Evolutionary conservation across 2,329 filamentous ascomycete species (phyloP), one percentile per base, ranked within the genome.

Genomic region (Hypoxylon rubiginosum): DNA sequence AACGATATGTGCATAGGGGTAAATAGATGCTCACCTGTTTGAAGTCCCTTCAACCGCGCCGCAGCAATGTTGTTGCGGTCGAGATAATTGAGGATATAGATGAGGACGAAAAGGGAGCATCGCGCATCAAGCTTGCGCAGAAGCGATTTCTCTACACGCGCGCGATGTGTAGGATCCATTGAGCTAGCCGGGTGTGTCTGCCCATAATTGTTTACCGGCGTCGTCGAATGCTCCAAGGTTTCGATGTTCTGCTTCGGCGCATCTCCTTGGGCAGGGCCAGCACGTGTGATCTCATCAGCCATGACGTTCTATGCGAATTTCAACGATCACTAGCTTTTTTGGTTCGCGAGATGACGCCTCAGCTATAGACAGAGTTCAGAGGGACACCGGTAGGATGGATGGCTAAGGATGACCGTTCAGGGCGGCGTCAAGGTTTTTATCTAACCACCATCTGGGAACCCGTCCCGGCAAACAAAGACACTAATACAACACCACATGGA

Each of bases 51-150:
- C 56, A 92, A 82, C 21, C 87, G 84, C 1, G 90, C 90, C 0
- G 89, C 85, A 1, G 89, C 89, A 67, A 92, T 91, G 76, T 91
- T 90, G 75, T 90, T 90, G 36, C 88, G 82, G 72, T 91, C 88
- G 30, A 89, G 82, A 77, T 92, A 93, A 79, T 93, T 93, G 78
- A 91, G 83, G 75, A 93, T 92, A 74, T 93, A 93, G 81, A 93
- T 91, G 69, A 93, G 76, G 51, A 93, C 87, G 62, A 93, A 86
- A 71, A 91, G 86, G 81, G 76, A 90, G 81, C 77, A 93, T 64
- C 91, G 85, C 19, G 84, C 72, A 74, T 94, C 92, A 58, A 94
- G 88, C 80, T 93, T 94, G 71, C 88, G 85, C 76, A 88, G 85
- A 72, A 94, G 79, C 36, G 82, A 84, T 76, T 85, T 87, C 78